Evolutionary conservation across 805 yeast genomes (phyloP).

Genomic region (Wickerhamomyces xylosicus): DNA sequence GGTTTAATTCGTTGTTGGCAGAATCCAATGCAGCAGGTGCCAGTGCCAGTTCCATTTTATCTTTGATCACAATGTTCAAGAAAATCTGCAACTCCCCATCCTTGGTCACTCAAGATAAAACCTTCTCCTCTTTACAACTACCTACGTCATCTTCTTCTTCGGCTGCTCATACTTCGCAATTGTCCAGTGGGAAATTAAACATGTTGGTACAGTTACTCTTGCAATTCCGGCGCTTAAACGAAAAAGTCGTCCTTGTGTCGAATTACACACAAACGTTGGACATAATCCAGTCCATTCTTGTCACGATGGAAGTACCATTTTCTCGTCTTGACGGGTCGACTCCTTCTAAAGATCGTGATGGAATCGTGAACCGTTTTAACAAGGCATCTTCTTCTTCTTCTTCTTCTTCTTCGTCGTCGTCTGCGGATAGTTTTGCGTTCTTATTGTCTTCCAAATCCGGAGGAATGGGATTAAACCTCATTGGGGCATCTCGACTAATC

Average conservation of each 20-base stretch:
- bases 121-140: conserved; percentile 20
- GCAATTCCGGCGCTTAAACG: conserved; percentile 24
- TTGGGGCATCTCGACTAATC: conserved; percentile 82
- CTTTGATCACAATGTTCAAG: conserved; percentile 62
- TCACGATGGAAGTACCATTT: conserved; percentile 37
- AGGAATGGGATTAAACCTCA: conserved; percentile 82
- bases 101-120: conserved; percentile 39
- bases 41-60: conserved; percentile 36
- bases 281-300: conserved; percentile 49
- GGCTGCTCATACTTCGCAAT: conserved; percentile 5
- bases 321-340: conserved; percentile 80
- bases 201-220: conserved; percentile 47
- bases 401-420: no score
- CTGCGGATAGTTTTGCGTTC: conserved; percentile 41
- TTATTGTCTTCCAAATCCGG: conserved; percentile 85
- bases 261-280: conserved; percentile 85
- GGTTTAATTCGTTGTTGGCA: conserved; percentile 17
- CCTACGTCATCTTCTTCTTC: no score
- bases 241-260: conserved; percentile 79
- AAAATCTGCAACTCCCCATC: conserved; percentile 81
- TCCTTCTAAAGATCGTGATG: conserved; percentile 52
- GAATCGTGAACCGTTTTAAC: conserved; percentile 52
- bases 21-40: neutral
- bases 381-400: no score
- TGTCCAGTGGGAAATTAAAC: conserved; percentile 48